Base-by-base conservation (phyloP, 768 basidiomycete species). In the Cystobasidium onofrii region DNA sequence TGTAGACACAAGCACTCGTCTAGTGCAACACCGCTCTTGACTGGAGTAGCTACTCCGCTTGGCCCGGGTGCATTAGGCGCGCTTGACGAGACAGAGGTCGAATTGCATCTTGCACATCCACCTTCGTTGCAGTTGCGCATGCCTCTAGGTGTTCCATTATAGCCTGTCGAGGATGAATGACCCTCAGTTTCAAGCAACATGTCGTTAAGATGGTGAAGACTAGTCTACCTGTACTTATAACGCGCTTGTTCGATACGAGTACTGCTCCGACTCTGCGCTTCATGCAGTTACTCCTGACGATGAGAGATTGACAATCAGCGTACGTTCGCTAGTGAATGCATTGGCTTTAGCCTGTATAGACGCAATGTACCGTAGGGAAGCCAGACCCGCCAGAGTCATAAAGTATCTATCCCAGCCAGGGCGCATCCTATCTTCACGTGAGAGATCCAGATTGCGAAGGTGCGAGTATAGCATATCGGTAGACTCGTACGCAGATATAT, bases 391-490 rank as follows among this genome's bases (percentile, higher is more conserved):
- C 36, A 97, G 84, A 1, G 89, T 92, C 95, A 98, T 98, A 81
- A 98, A 98, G 81, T 98, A 98, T 0, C 88, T 87, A 80, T 98
- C 95, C 95, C 95, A 98, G 18, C 86, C 85, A 1, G 95, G 95
- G 60, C 95, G 84, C 33, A 96, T 81, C 70, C 91, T 86, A 77
- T 90, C 88, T 1, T 85, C 82, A 78, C 93, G 85, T 39, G 88
- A 78, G 7, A 97, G 81, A 79, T 94, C 84, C 46, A 95, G 77
- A 1, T 82, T 79, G 74, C 90, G 88, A 12, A 98, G 82, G 78
- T 94, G 83, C 15, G 79, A 76, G 77, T 88, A 82, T 0, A 97
- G 82, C 2, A 41, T 39, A 4, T 73, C 41, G 25, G 73, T 46
- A 0, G 70, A 75, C 0, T 74, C 44, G 57, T 79, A 81, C 52